Evolutionary conservation across 2,329 filamentous ascomycete species (phyloP), one percentile per base, ranked within the genome.

Genomic region (Aureobasidium sp.): DNA sequence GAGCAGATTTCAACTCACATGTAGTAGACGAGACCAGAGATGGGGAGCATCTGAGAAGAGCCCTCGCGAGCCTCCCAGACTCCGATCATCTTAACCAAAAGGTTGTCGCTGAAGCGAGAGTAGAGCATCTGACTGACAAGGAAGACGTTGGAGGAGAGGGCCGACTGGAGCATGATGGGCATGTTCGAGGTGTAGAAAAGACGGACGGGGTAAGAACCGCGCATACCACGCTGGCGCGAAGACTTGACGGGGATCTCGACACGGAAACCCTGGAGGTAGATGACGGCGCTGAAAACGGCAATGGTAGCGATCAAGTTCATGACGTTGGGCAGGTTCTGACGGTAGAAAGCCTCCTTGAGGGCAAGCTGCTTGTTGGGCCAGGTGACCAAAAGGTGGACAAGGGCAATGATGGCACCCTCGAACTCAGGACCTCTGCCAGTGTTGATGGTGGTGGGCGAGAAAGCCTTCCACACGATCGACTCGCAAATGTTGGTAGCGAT

Each of bases 101-200:
- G 88, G 84, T 99, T 99, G 81, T 99, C 94, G 50, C 91, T 94
- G 84, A 99, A 97, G 77, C 93, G 92, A 66, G 90, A 96, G 86
- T 96, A 97, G 68, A 99, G 86, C 92, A 97, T 97, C 83, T 99
- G 94, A 75, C 89, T 94, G 81, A 99, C 91, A 67, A 99, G 82
- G 87, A 99, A 99, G 79, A 99, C 86, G 84, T 99, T 99, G 83
- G 93, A 97, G 68, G 91, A 96, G 69, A 99, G 86, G 70, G 94
- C 94, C 52, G 93, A 97, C 82, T 99, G 95, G 76, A 99, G 85
- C 94, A 99, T 99, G 80, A 99, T 99, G 74, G 94, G 94, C 95
- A 99, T 99, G 88, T 99, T 99, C 77, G 92, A 97, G 75, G 94
- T 99, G 82, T 99, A 99, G 86, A 99, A 99, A 64, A 99, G 90